A percentile compares a stretch with the other conserved stretches of the same genome.
These are phyloP conservation scores for Daldinia vernicosa DNA, from an alignment of 495 filamentous ascomycete species.

Conservation along the genomic window DNA sequence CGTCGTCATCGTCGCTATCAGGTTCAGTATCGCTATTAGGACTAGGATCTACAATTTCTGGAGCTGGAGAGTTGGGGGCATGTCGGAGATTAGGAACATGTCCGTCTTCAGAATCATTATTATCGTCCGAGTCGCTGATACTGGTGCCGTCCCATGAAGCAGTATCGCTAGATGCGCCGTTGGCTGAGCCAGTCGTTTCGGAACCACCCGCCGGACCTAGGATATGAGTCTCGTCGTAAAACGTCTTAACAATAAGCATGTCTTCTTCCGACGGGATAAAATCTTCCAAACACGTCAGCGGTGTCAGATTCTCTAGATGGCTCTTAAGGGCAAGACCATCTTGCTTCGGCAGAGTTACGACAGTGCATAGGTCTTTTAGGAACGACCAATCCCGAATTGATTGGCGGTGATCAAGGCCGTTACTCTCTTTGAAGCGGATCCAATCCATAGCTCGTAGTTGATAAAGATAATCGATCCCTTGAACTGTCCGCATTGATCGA, in stretches of 20 bases:
- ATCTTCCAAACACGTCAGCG: conserved; percentile 19
- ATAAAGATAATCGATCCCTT: conserved; percentile 53
- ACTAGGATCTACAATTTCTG: not conserved
- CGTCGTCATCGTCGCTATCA: not conserved
- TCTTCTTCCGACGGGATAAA: conserved; percentile 40
- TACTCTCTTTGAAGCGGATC: conserved; percentile 49
- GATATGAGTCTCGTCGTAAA: conserved; percentile 36
- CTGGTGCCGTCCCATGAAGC: not conserved
- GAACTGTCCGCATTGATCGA: conserved; percentile 47
- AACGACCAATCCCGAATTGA: conserved; percentile 49
- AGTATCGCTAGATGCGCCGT: not conserved
- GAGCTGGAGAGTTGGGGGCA: not conserved
- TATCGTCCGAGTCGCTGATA: conserved; percentile 4
- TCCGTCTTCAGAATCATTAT: not conserved
- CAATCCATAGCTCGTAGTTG: conserved; percentile 50
- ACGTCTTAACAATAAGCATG: conserved; percentile 31
- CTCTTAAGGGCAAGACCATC: conserved; percentile 1
- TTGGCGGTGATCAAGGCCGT: not conserved
- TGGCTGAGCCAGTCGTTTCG: not conserved
- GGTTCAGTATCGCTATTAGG: not conserved
- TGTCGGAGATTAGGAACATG: not conserved
- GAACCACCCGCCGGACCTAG: conserved; percentile 11
- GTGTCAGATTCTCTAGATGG: conserved; percentile 42
- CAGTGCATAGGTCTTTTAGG: conserved; percentile 46
- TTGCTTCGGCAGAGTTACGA: conserved; percentile 30